phyloP scores from a whole-genome alignment of 2,329 filamentous ascomycete genomes.

The Lachnellula hyalina region DNA sequence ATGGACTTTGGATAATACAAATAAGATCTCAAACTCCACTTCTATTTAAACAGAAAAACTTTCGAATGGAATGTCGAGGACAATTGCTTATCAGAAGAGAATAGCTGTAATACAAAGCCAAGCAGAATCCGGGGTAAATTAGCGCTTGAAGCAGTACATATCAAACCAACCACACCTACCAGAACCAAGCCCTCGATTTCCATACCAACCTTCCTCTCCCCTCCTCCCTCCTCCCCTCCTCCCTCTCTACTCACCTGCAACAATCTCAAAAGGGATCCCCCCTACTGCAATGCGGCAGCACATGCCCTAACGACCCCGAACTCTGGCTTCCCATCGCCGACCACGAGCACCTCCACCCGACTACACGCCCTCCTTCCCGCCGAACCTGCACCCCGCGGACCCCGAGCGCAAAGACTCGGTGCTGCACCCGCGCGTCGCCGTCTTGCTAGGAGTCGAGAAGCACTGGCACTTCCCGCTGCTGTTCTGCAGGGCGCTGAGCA shows the following conservation, averaged over 20 bases:
- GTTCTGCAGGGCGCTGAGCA: conserved; percentile 65
- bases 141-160: no score
- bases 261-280: conserved; percentile 1
- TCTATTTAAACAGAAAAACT: no score
- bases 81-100: no score
- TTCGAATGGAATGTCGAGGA: no score
- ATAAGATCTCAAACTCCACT: no score
- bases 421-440: conserved; percentile 72
- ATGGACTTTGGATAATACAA: no score
- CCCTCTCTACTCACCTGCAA: not conserved
- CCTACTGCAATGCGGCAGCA: conserved; percentile 32
- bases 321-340: conserved; percentile 27
- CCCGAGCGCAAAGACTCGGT: conserved; percentile 35
- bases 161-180: no score
- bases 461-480: conserved; percentile 71
- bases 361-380: conserved; percentile 13
- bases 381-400: conserved; percentile 22
- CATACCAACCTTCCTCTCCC: not conserved
- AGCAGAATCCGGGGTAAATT: no score
- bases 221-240: not conserved
- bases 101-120: no score
- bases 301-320: conserved; percentile 28
- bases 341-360: conserved; percentile 5
- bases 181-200: not conserved
- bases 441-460: conserved; percentile 67